phyloP scores from a whole-genome alignment of 2,329 filamentous ascomycete genomes.

The Fusarium redolens region DNA sequence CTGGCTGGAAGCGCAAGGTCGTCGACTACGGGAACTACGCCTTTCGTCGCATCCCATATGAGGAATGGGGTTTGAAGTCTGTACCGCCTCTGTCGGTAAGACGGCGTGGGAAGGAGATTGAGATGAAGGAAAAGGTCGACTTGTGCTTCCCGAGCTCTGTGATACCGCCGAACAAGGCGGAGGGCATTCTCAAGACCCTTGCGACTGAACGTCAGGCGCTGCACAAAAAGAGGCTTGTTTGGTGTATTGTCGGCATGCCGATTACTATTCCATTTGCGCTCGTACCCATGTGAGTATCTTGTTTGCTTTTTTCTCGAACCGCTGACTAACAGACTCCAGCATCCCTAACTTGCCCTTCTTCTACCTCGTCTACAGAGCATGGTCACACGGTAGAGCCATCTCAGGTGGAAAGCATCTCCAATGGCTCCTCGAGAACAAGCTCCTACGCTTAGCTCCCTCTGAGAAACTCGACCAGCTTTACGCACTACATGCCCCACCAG shows the following conservation, averaged over 20 bases:
- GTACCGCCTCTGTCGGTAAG: slow-evolving; percentile 83
- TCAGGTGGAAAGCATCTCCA: slow-evolving; percentile 86
- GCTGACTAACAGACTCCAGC: slow-evolving; percentile 55
- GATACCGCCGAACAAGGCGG: slow-evolving; percentile 72
- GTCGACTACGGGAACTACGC: slow-evolving; percentile 88
- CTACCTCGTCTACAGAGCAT: slow-evolving; percentile 90
- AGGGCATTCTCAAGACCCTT: slow-evolving; percentile 73
- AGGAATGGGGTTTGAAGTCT: slow-evolving; percentile 98
- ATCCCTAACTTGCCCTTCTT: slow-evolving; percentile 97
- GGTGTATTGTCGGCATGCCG: slow-evolving; percentile 85
- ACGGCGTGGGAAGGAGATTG: slow-evolving; percentile 71
- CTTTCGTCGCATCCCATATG: slow-evolving; percentile 88
- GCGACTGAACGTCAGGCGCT: slow-evolving; percentile 83
- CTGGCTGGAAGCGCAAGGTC: slow-evolving; percentile 88
- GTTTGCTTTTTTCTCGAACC: neutral
- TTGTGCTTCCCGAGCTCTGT: slow-evolving; percentile 81
- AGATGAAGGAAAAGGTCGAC: slow-evolving; percentile 73
- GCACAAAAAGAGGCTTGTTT: slow-evolving; percentile 81
- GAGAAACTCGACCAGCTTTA: slow-evolving; percentile 81
- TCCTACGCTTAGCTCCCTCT: slow-evolving; percentile 75
- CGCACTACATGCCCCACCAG: slow-evolving; percentile 53
- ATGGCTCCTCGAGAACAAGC: slow-evolving; percentile 79
- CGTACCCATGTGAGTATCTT: slow-evolving; percentile 80
- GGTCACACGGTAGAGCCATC: slow-evolving; percentile 90
- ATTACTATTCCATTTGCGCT: slow-evolving; percentile 84